A percentile compares a stretch with the other conserved stretches of the same genome.
phyloP scores from a whole-genome alignment of 2,329 filamentous ascomycete genomes.

The Cladosporium oxysporum region DNA sequence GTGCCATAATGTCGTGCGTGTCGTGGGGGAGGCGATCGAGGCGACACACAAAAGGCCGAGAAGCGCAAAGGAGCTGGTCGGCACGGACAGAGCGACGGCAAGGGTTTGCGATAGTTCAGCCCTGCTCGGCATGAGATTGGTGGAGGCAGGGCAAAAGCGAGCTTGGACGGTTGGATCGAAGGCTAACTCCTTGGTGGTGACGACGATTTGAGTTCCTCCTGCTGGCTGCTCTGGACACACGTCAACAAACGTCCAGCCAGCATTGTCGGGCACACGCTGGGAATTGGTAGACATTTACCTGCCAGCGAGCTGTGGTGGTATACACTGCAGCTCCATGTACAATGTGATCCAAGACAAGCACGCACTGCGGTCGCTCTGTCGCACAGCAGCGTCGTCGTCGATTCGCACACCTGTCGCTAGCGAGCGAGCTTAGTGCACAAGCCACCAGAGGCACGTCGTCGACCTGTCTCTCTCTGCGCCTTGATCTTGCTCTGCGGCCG shows the following conservation, averaged over 20 bases:
- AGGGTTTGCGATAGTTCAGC: not conserved
- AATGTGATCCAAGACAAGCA: not conserved
- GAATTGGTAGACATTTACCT: too few species aligned
- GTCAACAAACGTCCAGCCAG: not conserved
- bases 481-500: not conserved
- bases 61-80: not conserved
- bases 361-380: not conserved
- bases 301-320: not conserved
- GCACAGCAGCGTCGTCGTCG: not conserved
- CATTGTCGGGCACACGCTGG: not conserved
- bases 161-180: not conserved
- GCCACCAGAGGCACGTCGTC: not conserved
- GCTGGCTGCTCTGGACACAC: not conserved
- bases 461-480: not conserved
- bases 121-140: not conserved
- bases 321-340: not conserved
- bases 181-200: not conserved
- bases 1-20: slow-evolving; percentile 1
- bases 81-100: not conserved
- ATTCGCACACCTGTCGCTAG: not conserved
- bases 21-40: not conserved
- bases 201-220: not conserved
- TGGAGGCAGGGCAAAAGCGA: slow-evolving; percentile 1
- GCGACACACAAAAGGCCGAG: not conserved
- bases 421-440: slow-evolving; percentile 1